Evolutionary conservation across 2,329 filamentous ascomycete species (phyloP).

Genomic region (Corinectria fuckeliana): DNA sequence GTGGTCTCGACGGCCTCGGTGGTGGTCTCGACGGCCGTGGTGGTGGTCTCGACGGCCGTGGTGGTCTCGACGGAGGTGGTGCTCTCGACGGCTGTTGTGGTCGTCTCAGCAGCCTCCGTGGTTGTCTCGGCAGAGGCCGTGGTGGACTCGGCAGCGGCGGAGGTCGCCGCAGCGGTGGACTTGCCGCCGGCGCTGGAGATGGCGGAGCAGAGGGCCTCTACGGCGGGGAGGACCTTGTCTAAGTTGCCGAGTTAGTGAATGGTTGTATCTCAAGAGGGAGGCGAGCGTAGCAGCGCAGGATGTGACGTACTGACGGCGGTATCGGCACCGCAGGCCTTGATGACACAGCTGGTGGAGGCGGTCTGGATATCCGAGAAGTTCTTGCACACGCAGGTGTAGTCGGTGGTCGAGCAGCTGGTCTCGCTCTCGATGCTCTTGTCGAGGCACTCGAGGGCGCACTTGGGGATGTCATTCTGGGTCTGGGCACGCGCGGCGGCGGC

Average conservation of each 20-base stretch:
- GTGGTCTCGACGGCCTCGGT: constrained; percentile 19
- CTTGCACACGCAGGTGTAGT: constrained; percentile 46
- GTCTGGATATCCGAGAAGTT: constrained; percentile 42
- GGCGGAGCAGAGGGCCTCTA: constrained; percentile 43
- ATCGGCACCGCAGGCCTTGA: constrained; percentile 45
- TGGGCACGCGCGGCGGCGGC: constrained; percentile 45
- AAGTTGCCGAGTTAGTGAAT: constrained; percentile 25
- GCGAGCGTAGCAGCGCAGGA: too few species aligned
- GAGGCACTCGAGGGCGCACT: constrained; percentile 48
- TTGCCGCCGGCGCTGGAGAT: constrained; percentile 13
- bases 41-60: constrained; percentile 27
- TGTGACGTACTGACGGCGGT: constrained; percentile 47
- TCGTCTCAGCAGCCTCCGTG: constrained; percentile 8
- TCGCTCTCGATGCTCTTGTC: constrained; percentile 39
- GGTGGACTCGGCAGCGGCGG: constrained; percentile 10
- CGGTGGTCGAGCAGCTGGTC: constrained; percentile 42
- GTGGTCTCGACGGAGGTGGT: constrained; percentile 21
- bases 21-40: constrained; percentile 14
- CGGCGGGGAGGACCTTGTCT: constrained; percentile 50
- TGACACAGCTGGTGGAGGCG: constrained; percentile 45
- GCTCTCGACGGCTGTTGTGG: constrained; percentile 16
- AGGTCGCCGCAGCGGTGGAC: constrained; percentile 18
- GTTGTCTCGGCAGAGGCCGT: constrained; percentile 10
- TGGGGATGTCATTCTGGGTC: constrained; percentile 44
- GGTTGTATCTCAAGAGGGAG: not conserved